These are phyloP conservation scores for Pyricularia grisea DNA, from an alignment of 2,329 filamentous ascomycete genomes.

Conservation along the genomic window DNA sequence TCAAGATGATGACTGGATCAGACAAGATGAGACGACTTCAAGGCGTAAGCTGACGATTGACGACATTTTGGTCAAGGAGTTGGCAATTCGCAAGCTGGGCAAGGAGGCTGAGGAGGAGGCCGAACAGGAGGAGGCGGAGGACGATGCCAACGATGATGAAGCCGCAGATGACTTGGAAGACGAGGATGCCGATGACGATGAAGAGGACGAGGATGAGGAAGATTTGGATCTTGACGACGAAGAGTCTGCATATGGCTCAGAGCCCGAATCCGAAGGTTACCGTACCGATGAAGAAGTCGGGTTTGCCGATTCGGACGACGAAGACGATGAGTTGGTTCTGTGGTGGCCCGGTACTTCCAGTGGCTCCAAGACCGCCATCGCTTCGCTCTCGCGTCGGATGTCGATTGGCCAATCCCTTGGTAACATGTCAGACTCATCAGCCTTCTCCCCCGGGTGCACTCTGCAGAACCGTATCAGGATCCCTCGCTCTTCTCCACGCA, in stretches of 20 bases:
- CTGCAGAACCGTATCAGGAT: conserved; percentile 22
- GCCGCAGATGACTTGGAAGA: conserved; percentile 31
- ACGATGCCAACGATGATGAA: conserved; percentile 30
- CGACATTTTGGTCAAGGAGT: conserved; percentile 86
- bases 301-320: conserved; percentile 60
- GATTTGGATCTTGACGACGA: conserved; percentile 38
- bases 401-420: conserved; percentile 17
- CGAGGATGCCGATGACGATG: conserved; percentile 36
- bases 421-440: conserved; percentile 52
- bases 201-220: conserved; percentile 43
- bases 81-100: conserved; percentile 73
- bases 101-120: conserved; percentile 90
- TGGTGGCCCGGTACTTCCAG: conserved; percentile 36
- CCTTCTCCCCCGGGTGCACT: conserved; percentile 32
- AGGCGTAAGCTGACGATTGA: conserved; percentile 69
- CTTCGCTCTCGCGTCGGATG: conserved; percentile 1
- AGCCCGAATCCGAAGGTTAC: conserved; percentile 54
- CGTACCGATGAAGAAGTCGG: conserved; percentile 65
- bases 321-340: conserved; percentile 52
- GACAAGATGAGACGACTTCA: conserved; percentile 53
- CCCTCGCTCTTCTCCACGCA: conserved; percentile 20
- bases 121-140: conserved; percentile 61
- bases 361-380: background rate
- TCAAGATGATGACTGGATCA: conserved; percentile 86
- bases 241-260: conserved; percentile 52